Base-by-base conservation (phyloP, 108 stramenopile genomes). In the Phaeodactylum tricornutum region DNA sequence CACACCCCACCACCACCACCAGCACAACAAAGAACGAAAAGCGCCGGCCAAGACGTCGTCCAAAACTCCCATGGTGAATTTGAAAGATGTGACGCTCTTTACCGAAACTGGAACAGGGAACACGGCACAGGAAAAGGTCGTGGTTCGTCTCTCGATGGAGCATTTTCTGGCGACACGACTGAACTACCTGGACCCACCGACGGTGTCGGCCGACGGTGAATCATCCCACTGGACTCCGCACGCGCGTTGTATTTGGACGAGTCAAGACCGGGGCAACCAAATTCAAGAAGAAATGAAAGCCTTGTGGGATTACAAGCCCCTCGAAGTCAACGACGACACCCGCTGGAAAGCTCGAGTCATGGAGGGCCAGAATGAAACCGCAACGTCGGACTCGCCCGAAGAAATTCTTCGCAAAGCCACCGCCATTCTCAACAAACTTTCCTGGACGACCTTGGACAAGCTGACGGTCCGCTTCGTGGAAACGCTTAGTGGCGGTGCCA, bases 371-470 rank as follows among this genome's bases (percentile, higher is more conserved):
- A 62, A 28, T 6, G 33, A 47, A 24, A 61, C 29, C n/a, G 26
- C 19, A 8, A 46, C 14, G n/a, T n/a, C 21, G 5, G 47, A 26
- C 12, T 64, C 40, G 16, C 57, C 63, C 17, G 79, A 80, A 16
- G 86, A 60, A 19, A 56, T 75, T 40, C 42, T 78, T 12, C 61
- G 63, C 50, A 74, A 72, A 57, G 85, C 79, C 15, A 52, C 79
- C 22, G 52, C 82, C 42, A 84, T 94, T 50, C 76, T 94, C 14
- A 94, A 94, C 78, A 94, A 94, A 72, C 61, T 94, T 29, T 89
- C 82, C 2, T 68, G 84, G 51, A 91, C 89, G 23, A 89, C 84
- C 22, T 77, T 94, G 41, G 88, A 91, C 42, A 76, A 79, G 40
- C 55, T 94, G 47, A 77, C 75, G 8, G 53, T 53, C 33, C 57